These are phyloP conservation scores for Pythium dissotocum DNA, from an alignment of 352 stramenopile species.

Conservation along the genomic window DNA sequence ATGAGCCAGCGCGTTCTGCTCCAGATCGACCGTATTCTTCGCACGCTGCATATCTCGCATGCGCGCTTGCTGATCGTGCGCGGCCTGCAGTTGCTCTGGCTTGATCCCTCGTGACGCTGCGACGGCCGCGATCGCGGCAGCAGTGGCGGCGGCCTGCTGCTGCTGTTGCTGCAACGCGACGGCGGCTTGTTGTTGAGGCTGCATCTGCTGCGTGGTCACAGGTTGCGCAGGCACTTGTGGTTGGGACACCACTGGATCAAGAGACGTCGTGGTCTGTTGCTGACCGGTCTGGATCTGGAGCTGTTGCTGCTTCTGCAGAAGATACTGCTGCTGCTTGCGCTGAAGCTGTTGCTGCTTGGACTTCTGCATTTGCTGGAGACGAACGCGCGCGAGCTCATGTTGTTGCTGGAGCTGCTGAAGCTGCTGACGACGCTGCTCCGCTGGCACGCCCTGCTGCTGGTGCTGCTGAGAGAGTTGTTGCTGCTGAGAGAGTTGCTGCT, in stretches of 20 bases:
- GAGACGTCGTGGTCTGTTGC: neutral
- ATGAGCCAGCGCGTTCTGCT: slow-evolving; percentile 27
- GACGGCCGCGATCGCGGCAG: slow-evolving; percentile 30
- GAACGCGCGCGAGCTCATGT: neutral
- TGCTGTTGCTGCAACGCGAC: slow-evolving; percentile 19
- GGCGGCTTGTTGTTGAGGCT: slow-evolving; percentile 16
- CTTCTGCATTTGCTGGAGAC: neutral
- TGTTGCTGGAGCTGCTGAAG: slow-evolving; percentile 71
- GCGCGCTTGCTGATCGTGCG: slow-evolving; percentile 61
- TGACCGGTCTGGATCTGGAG: neutral
- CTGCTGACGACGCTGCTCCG: slow-evolving; percentile 66
- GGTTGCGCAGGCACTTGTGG: neutral
- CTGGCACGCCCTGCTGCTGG: slow-evolving; percentile 60
- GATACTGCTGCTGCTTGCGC: slow-evolving; percentile 41
- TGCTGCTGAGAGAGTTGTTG: slow-evolving; percentile 75
- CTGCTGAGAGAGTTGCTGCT: slow-evolving; percentile 78
- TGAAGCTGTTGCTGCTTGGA: neutral
- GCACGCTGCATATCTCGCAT: slow-evolving; percentile 65
- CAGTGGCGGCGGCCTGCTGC: slow-evolving; percentile 20
- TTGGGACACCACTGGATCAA: neutral
- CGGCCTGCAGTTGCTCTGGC: slow-evolving; percentile 50
- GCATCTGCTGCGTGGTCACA: neutral
- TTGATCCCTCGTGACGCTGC: slow-evolving; percentile 49
- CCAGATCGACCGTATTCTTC: slow-evolving; percentile 58
- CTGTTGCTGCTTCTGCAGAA: slow-evolving; percentile 32